Conservation (phyloP, 371 early-diverging fungal genomes). For the Polyrhizophydium stewartii region DNA sequence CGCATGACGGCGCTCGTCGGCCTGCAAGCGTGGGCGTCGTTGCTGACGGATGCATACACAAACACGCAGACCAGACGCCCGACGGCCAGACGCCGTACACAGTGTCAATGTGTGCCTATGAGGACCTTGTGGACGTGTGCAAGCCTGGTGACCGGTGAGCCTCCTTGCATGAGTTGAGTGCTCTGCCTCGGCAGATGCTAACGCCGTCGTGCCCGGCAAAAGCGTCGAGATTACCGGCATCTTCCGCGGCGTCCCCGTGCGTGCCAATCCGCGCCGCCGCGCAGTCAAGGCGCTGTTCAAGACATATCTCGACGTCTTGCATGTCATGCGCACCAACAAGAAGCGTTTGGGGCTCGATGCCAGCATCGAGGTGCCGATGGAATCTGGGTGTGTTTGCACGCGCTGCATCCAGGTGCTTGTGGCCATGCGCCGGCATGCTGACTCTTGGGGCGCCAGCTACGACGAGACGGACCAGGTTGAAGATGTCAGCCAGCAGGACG, state of each 20-base stretch:
- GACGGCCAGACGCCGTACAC: constrained; percentile 99
- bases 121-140: constrained; percentile 92
- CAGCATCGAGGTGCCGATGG: constrained; percentile 41
- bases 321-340: constrained; percentile 76
- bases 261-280: constrained; percentile 88
- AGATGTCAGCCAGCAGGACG: not conserved
- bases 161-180: not conserved
- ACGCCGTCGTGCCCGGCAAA: not conserved
- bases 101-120: constrained; percentile 87
- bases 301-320: constrained; percentile 96
- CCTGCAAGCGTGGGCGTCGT: not conserved
- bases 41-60: not conserved
- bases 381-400: constrained; percentile 18
- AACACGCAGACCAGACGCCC: constrained; percentile 77
- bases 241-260: constrained; percentile 94
- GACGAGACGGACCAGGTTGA: not conserved
- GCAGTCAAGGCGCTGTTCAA: constrained; percentile 93
- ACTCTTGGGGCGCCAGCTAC: not conserved
- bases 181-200: not conserved
- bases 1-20: no score
- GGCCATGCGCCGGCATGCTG: no score
- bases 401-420: no score
- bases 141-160: constrained; percentile 93
- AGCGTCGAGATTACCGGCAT: constrained; percentile 93
- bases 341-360: constrained; percentile 59